Base-by-base conservation (phyloP, 768 basidiomycete species). In the Pleurotus salmoneostramineus region DNA sequence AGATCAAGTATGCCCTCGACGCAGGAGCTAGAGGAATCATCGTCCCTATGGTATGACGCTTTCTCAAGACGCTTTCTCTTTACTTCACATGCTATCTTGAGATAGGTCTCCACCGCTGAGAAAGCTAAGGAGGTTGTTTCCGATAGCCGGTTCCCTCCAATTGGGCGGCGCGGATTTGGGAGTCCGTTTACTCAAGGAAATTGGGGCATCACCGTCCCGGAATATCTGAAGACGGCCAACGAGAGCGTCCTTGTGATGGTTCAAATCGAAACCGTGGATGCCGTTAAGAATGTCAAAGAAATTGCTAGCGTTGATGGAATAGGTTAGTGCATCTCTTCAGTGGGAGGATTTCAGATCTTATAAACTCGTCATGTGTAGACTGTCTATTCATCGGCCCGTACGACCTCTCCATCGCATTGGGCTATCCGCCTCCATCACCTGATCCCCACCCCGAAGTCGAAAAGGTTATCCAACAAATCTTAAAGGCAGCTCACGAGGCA, bases 1-100 rank as follows among this genome's bases (percentile, higher is more conserved):
- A 88, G 67, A 87, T 89, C 70, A 89, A 89, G 70, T 76, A 83
- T 59, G 86, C 82, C 0, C 76, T 89, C 33, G 87, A 89, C 63
- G 82, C 83, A 0, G 88, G 87, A 4, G 87, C 87, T 14, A 73
- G 76, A 31, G 86, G 88, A 0, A 71, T 88, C 4, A 63, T 90
- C 43, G 82, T 88, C 0, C 87, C 88, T 3, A 85, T 89, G 85
- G 85, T 88, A 62, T 37, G 72, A 57, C 36, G 8, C 21, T 15
- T 43, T 11, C 2, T 27, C 52, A 5, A 6, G 17, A 33, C 21
- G 46, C 27, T 10, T 57, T 54, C 32, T 11, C 7, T 34, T 40
- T 44, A 42, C 48, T 21, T 31, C 21, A 27, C 34, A 34, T 48
- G 52, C 7, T 47, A 7, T 50, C 21, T 17, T 49, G 45, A 10